Percentiles rank a stretch among this genome's conserved stretches.
Evolutionary conservation across 1,284 basidiomycete genomes (phyloP).

Genomic region (Fomitopsis palustris): DNA sequence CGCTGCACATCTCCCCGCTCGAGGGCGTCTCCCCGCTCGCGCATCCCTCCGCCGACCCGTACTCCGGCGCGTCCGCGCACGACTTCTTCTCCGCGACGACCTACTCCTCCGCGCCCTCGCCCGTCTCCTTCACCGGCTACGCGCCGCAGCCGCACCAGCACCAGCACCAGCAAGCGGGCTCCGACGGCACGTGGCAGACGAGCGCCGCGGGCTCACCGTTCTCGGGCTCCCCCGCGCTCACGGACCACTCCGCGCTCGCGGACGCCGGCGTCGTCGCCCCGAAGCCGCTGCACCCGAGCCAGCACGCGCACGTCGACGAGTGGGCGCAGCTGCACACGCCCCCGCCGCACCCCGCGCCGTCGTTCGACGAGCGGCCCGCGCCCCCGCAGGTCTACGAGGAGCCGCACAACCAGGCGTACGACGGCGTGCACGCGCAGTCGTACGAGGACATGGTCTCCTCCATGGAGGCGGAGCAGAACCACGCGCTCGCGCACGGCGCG

Average conservation of each 20-base stretch:
- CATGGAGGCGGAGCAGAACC: not conserved
- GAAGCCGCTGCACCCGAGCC: constrained; percentile 7
- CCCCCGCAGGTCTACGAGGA: constrained; percentile 7
- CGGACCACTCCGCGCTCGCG: constrained; percentile 32
- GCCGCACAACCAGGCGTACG: not conserved
- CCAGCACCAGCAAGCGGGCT: not conserved
- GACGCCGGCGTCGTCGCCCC: not conserved
- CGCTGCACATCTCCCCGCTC: constrained; percentile 26
- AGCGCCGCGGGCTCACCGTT: constrained; percentile 39
- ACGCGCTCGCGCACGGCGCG: not conserved
- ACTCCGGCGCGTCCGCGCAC: constrained; percentile 9
- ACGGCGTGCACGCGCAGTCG: not conserved
- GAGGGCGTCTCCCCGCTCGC: constrained; percentile 22
- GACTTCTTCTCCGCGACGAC: constrained; percentile 2
- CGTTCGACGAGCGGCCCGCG: constrained; percentile 14
- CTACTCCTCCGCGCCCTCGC: not conserved
- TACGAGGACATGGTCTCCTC: not conserved
- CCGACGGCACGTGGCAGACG: constrained; percentile 15
- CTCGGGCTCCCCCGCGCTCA: constrained; percentile 42
- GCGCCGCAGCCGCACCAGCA: not conserved
- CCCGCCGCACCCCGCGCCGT: not conserved
- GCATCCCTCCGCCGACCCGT: constrained; percentile 10
- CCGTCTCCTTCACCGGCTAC: not conserved
- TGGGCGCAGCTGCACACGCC: not conserved
- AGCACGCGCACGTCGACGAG: constrained; percentile 14